Evolutionary conservation across 805 yeast species (phyloP).

Genomic region (Metschnikowia santaceciliae): DNA sequence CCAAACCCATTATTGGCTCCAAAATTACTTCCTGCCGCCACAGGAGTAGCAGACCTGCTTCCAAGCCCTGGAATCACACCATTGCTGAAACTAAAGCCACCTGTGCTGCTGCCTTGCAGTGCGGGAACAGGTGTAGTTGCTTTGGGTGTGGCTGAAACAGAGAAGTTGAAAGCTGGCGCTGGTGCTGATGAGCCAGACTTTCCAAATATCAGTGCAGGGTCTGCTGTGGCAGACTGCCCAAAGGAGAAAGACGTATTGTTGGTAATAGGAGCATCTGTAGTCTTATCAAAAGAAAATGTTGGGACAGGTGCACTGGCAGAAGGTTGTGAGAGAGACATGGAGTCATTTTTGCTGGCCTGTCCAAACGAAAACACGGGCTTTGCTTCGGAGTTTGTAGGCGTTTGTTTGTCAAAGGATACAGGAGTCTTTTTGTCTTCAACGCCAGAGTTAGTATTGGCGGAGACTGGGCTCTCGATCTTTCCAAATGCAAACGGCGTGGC

Average conservation of each 20-base stretch:
- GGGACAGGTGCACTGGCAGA: conserved; percentile 8
- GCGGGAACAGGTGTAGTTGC: conserved; percentile 4
- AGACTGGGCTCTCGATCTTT: conserved; percentile 5
- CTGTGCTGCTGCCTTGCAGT: conserved; percentile 2
- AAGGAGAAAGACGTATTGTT: conserved; percentile 13
- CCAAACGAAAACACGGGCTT: conserved; percentile 17
- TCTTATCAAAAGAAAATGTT: conserved; percentile 11
- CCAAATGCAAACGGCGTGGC: conserved; percentile 15
- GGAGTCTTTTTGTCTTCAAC: background rate
- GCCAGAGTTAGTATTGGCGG: background rate
- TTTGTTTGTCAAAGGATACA: conserved; percentile 4
- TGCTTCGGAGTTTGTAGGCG: background rate
- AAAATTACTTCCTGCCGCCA: conserved; percentile 4
- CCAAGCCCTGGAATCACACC: conserved; percentile 5
- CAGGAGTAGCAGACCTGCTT: conserved; percentile 13
- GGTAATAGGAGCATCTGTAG: conserved; percentile 1
- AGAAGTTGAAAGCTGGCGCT: conserved; percentile 14
- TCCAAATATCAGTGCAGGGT: conserved; percentile 32
- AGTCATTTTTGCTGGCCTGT: background rate
- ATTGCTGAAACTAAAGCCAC: conserved; percentile 14
- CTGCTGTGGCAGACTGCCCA: conserved; percentile 24
- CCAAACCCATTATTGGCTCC: conserved; percentile 4
- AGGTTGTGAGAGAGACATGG: background rate
- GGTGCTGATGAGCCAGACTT: conserved; percentile 13
- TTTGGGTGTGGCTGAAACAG: conserved; percentile 3